Base-by-base conservation (phyloP, 2,329 filamentous ascomycete species). In the Periconia sp. region DNA sequence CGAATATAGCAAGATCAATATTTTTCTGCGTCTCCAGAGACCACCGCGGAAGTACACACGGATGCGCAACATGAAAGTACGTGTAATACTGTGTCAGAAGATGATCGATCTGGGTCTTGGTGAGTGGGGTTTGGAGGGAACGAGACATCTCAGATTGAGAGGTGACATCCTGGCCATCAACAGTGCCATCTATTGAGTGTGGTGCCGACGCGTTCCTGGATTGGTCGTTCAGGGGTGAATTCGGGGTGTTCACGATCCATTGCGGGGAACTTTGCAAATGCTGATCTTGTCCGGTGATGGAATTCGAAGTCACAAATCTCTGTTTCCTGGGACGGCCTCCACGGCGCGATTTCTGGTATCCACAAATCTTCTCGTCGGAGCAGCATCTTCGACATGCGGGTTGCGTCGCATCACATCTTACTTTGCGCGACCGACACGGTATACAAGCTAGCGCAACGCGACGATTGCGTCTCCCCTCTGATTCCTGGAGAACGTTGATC, bases 401-500 rank as follows among this genome's bases (percentile, higher is more conserved):
- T 18, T 50, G 45, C 33, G 49, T 53, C 6, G 57, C 55, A 50
- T 63, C 59, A 35, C 62, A 64, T 18, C 47, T 54, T 10, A 64
- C 57, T 50, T 62, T 62, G 9, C 59, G 53, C 17, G 52, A 53
- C 9, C 61, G 54, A 49, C 62, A 65, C 53, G 60, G 60, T 11
- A 63, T 54, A 47, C 62, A 65, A 27, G 60, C 61, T 6, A 65
- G 53, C 23, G 58, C 52, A 31, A 61, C 62, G 8, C 62, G 57
- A 11, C 53, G 58, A 20, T 59, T 54, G 7, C 50, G 35, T 11
- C 46, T 49, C 31, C 48, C 57, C 9, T 14, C 41, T 2, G 33
- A 18, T 27, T 30, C 35, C 30, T n/a, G 18, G 9, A 19, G 15
- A n/a, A 11, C 19, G 18, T 45, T 9, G 31, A 20, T 18, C 9